These are phyloP conservation scores for Penicillium corylophilum DNA, from an alignment of 2,329 filamentous ascomycete species.

Conservation along the genomic window DNA sequence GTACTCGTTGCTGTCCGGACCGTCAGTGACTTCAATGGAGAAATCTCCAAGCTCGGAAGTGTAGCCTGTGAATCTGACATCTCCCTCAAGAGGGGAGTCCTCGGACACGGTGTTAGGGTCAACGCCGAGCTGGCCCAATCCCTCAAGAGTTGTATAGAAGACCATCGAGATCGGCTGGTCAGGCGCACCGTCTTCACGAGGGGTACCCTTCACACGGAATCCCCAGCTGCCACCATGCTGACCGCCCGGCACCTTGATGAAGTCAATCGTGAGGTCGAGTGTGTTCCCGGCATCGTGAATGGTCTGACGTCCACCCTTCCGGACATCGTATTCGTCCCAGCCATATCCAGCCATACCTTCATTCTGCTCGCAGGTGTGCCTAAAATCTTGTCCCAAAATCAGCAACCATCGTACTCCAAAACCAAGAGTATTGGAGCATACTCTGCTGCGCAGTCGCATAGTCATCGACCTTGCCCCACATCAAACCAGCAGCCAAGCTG, in stretches of 20 bases:
- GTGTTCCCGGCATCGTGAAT: conserved; percentile 88
- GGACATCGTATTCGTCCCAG: conserved; percentile 94
- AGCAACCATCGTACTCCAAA: conserved; percentile 9
- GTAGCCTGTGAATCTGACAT: conserved; percentile 69
- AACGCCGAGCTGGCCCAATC: conserved; percentile 65
- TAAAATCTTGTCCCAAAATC: conserved; percentile 62
- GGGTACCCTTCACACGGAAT: conserved; percentile 77
- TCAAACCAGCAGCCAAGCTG: conserved; percentile 75
- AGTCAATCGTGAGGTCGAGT: conserved; percentile 87
- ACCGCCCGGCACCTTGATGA: conserved; percentile 88
- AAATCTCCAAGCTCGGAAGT: conserved; percentile 75
- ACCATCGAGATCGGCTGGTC: conserved; percentile 74
- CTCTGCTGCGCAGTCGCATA: conserved; percentile 73
- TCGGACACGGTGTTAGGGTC: conserved; percentile 51
- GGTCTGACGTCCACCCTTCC: conserved; percentile 81
- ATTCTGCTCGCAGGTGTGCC: conserved; percentile 94
- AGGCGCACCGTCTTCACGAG: conserved; percentile 65
- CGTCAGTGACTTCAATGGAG: conserved; percentile 72
- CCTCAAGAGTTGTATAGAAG: conserved; percentile 82
- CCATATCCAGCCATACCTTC: conserved; percentile 94
- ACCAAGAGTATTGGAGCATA: conserved; percentile 46
- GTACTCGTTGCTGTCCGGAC: conserved; percentile 61
- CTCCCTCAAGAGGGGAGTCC: conserved; percentile 52
- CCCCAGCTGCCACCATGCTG: conserved; percentile 88
- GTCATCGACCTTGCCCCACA: conserved; percentile 85